Evolutionary conservation across 208 protist species (phyloP).

Genomic region (Borovskyia barvae): DNA sequence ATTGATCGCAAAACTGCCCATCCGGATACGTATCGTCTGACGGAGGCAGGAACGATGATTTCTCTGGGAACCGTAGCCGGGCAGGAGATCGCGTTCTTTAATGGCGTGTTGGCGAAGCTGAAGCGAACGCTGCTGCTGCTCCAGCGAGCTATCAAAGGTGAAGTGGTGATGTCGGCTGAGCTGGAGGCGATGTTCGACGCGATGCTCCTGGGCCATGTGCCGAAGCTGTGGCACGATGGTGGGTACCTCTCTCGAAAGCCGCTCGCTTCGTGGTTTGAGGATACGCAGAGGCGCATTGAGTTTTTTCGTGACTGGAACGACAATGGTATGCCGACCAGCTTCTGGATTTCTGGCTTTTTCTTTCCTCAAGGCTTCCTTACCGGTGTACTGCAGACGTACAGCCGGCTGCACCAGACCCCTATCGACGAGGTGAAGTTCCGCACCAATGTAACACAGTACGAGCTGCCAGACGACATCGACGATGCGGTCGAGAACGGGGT

Average conservation of each 20-base stretch:
- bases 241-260: conserved; percentile 96
- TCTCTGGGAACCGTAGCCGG: conserved; percentile 87
- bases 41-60: conserved; percentile 83
- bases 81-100: conserved; percentile 93
- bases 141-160: conserved; percentile 83
- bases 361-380: conserved; percentile 97
- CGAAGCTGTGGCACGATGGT: conserved; percentile 85
- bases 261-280: conserved; percentile 94
- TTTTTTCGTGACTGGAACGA: conserved; percentile 96
- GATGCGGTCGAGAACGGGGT: conserved; percentile 69
- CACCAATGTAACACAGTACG: conserved; percentile 80
- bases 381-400: conserved; percentile 91
- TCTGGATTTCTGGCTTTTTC: conserved; percentile 98
- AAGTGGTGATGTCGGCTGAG: conserved; percentile 90
- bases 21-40: conserved; percentile 87
- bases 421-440: conserved; percentile 92
- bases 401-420: conserved; percentile 80
- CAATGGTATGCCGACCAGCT: conserved; percentile 87
- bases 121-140: conserved; percentile 69
- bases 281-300: conserved; percentile 89
- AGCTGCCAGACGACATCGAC: conserved; percentile 69
- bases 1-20: conserved; percentile 81
- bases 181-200: conserved; percentile 91
- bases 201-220: conserved; percentile 91
- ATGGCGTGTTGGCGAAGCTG: conserved; percentile 77